Base-by-base conservation (phyloP, 495 filamentous ascomycete genomes). In the Thozetella sp. region DNA sequence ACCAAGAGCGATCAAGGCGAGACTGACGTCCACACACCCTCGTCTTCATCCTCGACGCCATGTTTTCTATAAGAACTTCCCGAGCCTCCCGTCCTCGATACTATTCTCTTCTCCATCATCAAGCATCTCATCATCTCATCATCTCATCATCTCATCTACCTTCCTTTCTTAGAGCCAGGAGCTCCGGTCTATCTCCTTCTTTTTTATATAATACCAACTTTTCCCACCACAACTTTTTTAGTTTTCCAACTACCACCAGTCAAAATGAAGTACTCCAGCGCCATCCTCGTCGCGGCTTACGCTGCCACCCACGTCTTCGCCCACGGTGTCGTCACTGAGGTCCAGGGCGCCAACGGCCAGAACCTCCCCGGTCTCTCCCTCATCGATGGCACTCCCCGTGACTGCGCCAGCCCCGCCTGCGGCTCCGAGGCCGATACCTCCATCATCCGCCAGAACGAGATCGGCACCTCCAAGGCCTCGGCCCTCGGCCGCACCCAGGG, bases 361-460 rank as follows among this genome's bases (percentile, higher is more conserved):
- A 73, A 60, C 20, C 80, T 82, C 76, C 77, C 80, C 4, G 79
- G 72, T 54, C 70, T 82, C n/a, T 75, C 73, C 81, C 81, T 85
- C 55, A 66, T 67, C 22, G 80, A 83, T 54, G 81, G 83, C 40
- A 83, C 79, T 37, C 82, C 80, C 22, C 80, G 82, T 57, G 81
- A 85, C 63, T 84, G 80, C 61, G 73, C 73, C 23, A 72, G 69
- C 25, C 77, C 80, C 43, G 62, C 53, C 9, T 86, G 83, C 61
- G 77, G 76, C 22, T 65, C 74, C 37, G 69, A 78, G 55, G 72
- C 72, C 51, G 75, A 78, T 63, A 78, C 75, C 23, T 65, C 74
- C 37, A 69, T 26, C 76, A 57, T 70, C 73, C 50, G 73, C 76
- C 61, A 77, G 70, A 69, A 77, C 17, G 74, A 76, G 63, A 58